phyloP scores from a whole-genome alignment of 192 early-diverging fungal species.

The Haplosporangium gracile region DNA sequence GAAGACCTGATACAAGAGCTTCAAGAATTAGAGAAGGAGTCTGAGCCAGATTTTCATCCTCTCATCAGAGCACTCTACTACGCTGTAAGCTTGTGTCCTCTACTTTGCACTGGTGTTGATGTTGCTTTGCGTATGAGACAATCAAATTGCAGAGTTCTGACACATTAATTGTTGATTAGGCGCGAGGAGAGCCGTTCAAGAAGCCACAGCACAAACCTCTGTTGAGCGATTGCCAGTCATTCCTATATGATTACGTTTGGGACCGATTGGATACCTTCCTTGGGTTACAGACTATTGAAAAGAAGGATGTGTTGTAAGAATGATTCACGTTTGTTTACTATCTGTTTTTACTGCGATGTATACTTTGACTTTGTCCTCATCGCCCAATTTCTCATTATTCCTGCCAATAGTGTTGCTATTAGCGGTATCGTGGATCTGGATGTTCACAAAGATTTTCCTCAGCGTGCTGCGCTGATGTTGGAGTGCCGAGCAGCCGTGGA shows the following conservation, averaged over 20 bases:
- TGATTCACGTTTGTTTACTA: neutral
- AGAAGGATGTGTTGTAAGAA: slow-evolving; percentile 26
- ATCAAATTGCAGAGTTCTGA: no score
- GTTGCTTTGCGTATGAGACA: no score
- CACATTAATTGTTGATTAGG: no score
- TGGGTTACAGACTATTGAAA: slow-evolving; percentile 10
- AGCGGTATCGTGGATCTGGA: slow-evolving; percentile 29
- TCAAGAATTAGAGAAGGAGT: slow-evolving; percentile 6
- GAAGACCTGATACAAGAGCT: slow-evolving; percentile 19
- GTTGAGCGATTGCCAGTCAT: slow-evolving; percentile 4
- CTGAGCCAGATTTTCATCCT: slow-evolving; percentile 12
- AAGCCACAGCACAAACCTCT: slow-evolving; percentile 16
- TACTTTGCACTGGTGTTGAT: slow-evolving; percentile 16
- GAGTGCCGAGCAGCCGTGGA: slow-evolving; percentile 18
- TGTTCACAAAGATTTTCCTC: slow-evolving; percentile 20
- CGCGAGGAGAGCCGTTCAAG: neutral
- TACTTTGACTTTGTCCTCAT: slow-evolving; percentile 11
- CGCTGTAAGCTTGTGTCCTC: slow-evolving; percentile 20
- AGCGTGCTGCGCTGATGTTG: slow-evolving; percentile 15
- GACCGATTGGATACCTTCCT: slow-evolving; percentile 19
- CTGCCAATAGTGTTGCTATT: slow-evolving; percentile 15
- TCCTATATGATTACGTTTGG: slow-evolving; percentile 19
- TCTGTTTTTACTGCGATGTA: neutral
- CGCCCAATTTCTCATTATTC: slow-evolving; percentile 14
- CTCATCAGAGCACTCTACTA: slow-evolving; percentile 24